Base-by-base conservation (phyloP, 768 basidiomycete genomes). In the Mycena metata region DNA sequence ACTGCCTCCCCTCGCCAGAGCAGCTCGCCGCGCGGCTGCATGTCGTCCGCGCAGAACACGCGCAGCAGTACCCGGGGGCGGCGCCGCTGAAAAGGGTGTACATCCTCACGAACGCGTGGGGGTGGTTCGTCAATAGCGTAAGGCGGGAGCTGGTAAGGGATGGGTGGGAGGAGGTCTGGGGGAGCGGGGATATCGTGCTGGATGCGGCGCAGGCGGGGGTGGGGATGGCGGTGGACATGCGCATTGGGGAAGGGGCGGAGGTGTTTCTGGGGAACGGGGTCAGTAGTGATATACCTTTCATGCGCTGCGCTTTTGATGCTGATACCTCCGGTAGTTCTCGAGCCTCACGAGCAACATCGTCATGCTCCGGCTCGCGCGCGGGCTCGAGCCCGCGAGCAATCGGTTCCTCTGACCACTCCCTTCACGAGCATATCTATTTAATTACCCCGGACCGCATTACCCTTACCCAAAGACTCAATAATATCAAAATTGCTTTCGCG, bases 81-180 rank as follows among this genome's bases (percentile, higher is more conserved):
- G 35, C 60, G 33, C 66, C 67, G 43, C 66, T 72, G 10, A 36
- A 49, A 41, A 66, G 81, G n/a, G 82, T 87, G 57, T 86, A 83
- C 52, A 76, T 89, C 0, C 76, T 90, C 39, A 86, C 87, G 17
- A 89, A 89, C 62, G 88, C 80, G 13, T 83, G 84, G 82, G 75
- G 80, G 3, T 82, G 79, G 75, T 83, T 80, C 72, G 67, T 88
- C 17, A 71, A 74, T 12, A 79, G 77, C n/a, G 72, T 89, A 24
- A 77, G 78, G 46, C 39, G 23, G 0, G 82, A 80, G 23, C 74
- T 88, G 35, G 58, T 73, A 13, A 68, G 68, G 36, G 89, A 88
- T 67, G 86, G 87, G 3, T 90, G 88, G 88, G 75, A 79, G 11
- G 82, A 84, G 42, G 75, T 88, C 51, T 79, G 76, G 60, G 84